Evolutionary conservation across 139 green algal species (phyloP).

Genomic region (Edaphochlamys debaryana): DNA sequence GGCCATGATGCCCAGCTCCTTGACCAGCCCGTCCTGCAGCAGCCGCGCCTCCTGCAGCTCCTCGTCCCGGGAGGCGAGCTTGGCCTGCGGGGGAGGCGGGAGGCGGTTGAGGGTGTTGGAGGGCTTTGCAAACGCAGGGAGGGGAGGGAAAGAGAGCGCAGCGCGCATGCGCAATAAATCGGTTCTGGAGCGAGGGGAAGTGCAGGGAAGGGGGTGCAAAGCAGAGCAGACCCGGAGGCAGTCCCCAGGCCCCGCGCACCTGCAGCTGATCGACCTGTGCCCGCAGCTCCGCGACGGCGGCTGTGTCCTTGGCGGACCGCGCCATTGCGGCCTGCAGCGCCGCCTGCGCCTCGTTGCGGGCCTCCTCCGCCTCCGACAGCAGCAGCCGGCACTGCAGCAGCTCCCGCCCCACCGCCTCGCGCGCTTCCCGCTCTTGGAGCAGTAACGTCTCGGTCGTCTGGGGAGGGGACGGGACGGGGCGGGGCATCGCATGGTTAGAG

Average conservation of each 20-base stretch:
- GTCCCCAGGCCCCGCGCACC: too few relatives aligned
- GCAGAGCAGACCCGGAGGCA: too few relatives aligned
- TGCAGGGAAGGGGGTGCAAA: too few relatives aligned
- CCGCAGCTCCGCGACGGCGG: constrained; percentile 20
- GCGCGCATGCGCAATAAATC: too few relatives aligned
- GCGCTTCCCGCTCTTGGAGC: constrained; percentile 17
- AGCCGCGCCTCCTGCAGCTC: constrained; percentile 45
- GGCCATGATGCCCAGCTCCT: constrained; percentile 62
- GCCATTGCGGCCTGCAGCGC: constrained; percentile 2
- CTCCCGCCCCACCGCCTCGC: constrained; percentile 50
- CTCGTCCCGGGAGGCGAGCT: constrained; percentile 36
- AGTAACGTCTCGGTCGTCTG: constrained; percentile 45
- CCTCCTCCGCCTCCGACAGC: constrained; percentile 49
- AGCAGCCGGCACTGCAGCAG: constrained; percentile 51
- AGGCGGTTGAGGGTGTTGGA: too few relatives aligned
- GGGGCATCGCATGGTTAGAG: background rate
- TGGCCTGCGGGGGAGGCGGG: background rate
- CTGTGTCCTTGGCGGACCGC: constrained; percentile 26
- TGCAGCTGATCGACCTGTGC: constrained; percentile 29
- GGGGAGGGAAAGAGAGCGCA: too few relatives aligned
- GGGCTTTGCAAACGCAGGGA: too few relatives aligned
- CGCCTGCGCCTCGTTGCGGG: background rate
- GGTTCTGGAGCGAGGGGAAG: too few relatives aligned
- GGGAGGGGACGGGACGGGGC: too few relatives aligned
- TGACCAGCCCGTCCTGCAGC: constrained; percentile 57